Evolutionary conservation across 371 early-diverging fungal genomes (phyloP), one percentile per base, ranked within the genome.

Genomic region (Mortierella sp.): DNA sequence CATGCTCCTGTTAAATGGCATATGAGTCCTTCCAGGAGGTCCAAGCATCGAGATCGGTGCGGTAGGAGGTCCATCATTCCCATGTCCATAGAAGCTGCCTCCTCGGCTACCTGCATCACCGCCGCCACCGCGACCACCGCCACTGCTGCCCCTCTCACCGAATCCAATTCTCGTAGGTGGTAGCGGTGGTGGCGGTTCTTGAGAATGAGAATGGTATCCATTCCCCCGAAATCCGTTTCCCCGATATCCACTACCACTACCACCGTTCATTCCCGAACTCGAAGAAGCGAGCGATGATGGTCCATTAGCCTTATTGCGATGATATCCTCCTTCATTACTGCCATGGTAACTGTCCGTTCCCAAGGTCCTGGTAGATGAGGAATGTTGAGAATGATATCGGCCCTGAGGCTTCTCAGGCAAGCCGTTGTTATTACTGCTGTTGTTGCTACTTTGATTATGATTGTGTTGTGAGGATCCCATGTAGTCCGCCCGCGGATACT

Each of bases 401-500:
- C 62, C 54, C 9, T 70, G 70, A 14, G 70, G 70, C 19, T 70
- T 70, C 21, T 70, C 70, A 5, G 70, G 70, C 6, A 70, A 39
- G 23, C 52, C 59, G 30, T 64, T 69, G 48, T 17, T 56, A 17
- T 17, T 56, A 17, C 27, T 56, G 54, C 52, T 59, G 28, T 14
- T 51, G 56, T 42, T 65, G 44, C 15, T 50, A 23, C 32, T 50
- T n/a, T 58, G 43, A 14, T 56, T 34, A 44, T 63, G 51, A 7
- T 34, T 7, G 11, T 34, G 37, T 34, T 34, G 37, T 34, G 37
- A 34, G 0, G 56, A 55, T 55, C 64, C 71, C 56, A 51, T 46
- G 30, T 66, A 62, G 44, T 73, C 68, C 67, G 73, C 68, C 73
- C 73, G 67, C 60, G 73, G 68, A 73, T 67, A 65, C 56, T 73